A percentile compares a stretch with the other conserved stretches of the same genome.
Conservation (phyloP, 441 rosid species). For the Viola pubescens region DNA sequence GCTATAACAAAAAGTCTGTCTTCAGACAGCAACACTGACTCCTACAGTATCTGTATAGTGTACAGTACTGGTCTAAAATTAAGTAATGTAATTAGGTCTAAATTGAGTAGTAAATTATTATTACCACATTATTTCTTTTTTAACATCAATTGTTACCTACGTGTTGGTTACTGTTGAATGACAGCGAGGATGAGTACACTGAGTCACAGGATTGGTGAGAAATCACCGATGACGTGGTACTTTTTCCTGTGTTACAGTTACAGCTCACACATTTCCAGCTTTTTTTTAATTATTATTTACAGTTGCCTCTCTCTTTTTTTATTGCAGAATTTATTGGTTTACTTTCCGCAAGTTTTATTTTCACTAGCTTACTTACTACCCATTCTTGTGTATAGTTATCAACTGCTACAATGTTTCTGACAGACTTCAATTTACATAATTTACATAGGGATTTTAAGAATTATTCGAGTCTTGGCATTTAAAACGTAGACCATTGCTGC, state of each 20-base stretch:
- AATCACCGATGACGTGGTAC: neutral
- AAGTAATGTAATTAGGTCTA: no score
- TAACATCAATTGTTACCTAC: neutral
- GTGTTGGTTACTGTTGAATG: neutral
- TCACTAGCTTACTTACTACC: neutral
- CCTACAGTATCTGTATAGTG: no score
- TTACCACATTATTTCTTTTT: no score
- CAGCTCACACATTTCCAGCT: neutral
- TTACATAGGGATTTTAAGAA: no score
- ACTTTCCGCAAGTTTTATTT: neutral
- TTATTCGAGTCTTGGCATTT: neutral
- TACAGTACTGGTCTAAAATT: no score
- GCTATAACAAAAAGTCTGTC: no score
- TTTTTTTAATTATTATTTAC: neutral
- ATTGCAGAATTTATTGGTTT: neutral
- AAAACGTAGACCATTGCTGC: neutral
- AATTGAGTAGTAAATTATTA: no score
- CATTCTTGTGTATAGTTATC: neutral
- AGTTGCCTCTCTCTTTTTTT: neutral
- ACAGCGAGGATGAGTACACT: neutral
- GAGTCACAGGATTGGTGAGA: neutral
- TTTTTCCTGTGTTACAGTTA: neutral
- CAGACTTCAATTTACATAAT: no score
- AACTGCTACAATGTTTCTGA: neutral
- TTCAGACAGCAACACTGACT: no score